Conservation (phyloP, 1,284 basidiomycete genomes). For the Mycosarcoma maydis region DNA sequence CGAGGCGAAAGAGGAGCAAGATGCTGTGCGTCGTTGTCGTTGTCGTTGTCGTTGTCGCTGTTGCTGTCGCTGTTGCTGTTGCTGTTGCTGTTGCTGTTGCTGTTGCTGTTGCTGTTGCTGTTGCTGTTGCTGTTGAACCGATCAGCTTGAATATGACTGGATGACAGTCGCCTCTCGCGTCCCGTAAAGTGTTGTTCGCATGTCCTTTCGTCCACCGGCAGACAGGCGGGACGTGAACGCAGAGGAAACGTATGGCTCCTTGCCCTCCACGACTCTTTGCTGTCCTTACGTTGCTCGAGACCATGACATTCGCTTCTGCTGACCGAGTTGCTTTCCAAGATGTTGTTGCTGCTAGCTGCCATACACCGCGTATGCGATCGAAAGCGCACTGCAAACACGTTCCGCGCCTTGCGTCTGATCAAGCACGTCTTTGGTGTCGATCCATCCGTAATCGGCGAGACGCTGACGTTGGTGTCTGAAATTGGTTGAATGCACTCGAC, state of each 20-base stretch:
- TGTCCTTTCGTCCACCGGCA: not conserved
- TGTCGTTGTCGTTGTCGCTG: no score
- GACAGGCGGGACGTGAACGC: no score
- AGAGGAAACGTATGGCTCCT: no score
- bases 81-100: no score
- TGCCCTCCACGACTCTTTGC: not conserved
- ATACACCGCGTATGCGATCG: not conserved
- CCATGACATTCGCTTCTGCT: not conserved
- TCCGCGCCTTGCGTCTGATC: conserved; percentile 4
- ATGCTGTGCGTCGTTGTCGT: no score
- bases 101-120: no score
- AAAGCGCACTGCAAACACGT: conserved; percentile 6
- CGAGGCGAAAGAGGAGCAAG: no score
- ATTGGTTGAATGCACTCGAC: not conserved
- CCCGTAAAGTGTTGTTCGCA: not conserved
- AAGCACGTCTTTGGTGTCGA: conserved; percentile 21
- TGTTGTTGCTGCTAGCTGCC: not conserved
- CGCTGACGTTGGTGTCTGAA: not conserved
- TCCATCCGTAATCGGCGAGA: not conserved
- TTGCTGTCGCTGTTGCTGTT: no score
- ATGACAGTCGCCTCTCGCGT: conserved; percentile 4
- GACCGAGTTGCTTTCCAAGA: not conserved
- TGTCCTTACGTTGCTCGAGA: not conserved
- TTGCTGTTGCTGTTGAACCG: no score
- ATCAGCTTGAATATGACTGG: no score